Evolutionary conservation across 345 rosid species (phyloP).

Genomic region (Syzygium grande): DNA sequence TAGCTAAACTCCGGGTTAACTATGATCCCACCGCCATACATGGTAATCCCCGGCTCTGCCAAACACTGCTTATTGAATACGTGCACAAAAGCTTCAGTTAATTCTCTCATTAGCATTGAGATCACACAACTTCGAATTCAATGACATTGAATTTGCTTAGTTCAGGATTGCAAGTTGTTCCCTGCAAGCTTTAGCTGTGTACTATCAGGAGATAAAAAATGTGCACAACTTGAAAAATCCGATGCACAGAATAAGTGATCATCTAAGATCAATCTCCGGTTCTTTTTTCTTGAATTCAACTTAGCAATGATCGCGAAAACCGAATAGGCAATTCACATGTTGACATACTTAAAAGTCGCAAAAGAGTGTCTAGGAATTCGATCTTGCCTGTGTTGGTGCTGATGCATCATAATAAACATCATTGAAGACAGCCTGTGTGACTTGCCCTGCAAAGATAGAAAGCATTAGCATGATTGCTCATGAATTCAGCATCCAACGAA

Average conservation of each 20-base stretch:
- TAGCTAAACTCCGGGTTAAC: slow-evolving; percentile 30
- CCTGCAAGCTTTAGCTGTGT: neutral
- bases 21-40: slow-evolving; percentile 43
- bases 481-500: neutral
- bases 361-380: neutral
- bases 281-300: neutral
- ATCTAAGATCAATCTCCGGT: neutral
- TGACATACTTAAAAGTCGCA: neutral
- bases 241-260: neutral
- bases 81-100: neutral
- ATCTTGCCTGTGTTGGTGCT: slow-evolving; percentile 6
- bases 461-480: neutral
- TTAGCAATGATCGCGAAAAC: neutral
- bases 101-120: neutral
- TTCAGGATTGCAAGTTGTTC: neutral
- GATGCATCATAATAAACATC: slow-evolving; percentile 1
- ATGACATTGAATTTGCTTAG: neutral
- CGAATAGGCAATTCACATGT: neutral
- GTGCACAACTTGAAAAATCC: neutral
- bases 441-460: neutral
- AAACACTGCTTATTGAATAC: slow-evolving; percentile 37
- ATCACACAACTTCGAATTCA: neutral
- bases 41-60: slow-evolving; percentile 35
- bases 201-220: neutral
- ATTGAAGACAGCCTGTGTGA: neutral